phyloP scores from a whole-genome alignment of 2,329 filamentous ascomycete species.

The Fusarium hainanense region DNA sequence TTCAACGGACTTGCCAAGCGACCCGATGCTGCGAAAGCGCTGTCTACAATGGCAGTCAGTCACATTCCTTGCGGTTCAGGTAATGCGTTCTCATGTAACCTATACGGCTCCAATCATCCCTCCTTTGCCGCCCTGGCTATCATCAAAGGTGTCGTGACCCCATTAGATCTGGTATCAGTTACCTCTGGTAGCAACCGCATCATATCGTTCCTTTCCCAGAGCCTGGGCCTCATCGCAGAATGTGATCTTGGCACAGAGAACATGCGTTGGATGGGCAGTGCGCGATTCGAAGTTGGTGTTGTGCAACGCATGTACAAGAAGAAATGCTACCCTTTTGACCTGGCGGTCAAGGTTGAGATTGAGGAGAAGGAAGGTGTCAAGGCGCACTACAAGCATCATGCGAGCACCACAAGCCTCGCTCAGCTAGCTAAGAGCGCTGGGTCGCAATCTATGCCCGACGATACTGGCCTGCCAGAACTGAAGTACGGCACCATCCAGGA shows the following conservation, averaged over 20 bases:
- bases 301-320: constrained; percentile 79
- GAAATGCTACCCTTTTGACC: constrained; percentile 86
- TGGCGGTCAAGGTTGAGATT: constrained; percentile 85
- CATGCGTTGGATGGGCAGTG: constrained; percentile 90
- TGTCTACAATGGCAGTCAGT: constrained; percentile 81
- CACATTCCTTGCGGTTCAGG: constrained; percentile 94
- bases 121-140: constrained; percentile 83
- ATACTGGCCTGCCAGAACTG: constrained; percentile 74
- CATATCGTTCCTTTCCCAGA: constrained; percentile 91
- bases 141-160: constrained; percentile 86
- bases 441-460: constrained; percentile 41
- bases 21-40: constrained; percentile 76
- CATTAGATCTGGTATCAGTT: constrained; percentile 86
- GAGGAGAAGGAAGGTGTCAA: constrained; percentile 79
- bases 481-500: constrained; percentile 84
- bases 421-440: constrained; percentile 44
- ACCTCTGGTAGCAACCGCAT: constrained; percentile 81
- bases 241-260: constrained; percentile 90
- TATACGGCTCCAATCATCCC: constrained; percentile 82
- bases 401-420: constrained; percentile 49
- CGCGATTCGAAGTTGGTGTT: constrained; percentile 87
- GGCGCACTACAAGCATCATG: constrained; percentile 72
- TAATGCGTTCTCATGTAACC: constrained; percentile 91
- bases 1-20: constrained; percentile 91
- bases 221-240: constrained; percentile 90